Evolutionary conservation across 108 stramenopile genomes (phyloP).

Genomic region (Nitzschia inconspicua): DNA sequence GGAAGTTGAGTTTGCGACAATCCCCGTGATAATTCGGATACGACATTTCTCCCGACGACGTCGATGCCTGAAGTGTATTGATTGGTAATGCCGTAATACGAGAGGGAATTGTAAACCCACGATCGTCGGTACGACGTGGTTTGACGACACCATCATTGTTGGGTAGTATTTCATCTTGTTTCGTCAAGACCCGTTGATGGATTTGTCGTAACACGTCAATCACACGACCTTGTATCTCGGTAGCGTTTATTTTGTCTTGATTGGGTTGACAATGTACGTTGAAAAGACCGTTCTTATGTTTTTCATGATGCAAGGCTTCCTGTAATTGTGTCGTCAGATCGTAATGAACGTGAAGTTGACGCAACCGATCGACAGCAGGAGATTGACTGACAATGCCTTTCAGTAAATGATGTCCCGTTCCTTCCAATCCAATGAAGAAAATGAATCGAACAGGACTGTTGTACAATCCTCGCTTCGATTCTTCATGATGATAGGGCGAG

Average conservation of each 20-base stretch:
- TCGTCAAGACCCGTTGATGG: neutral
- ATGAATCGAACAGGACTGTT: conserved; percentile 16
- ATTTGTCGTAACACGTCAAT: neutral
- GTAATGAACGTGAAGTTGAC: neutral
- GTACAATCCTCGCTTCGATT: too few species aligned
- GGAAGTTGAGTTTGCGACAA: conserved; percentile 16
- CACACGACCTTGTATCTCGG: neutral
- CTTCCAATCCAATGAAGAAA: conserved; percentile 23
- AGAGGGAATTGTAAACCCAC: neutral
- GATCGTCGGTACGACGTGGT: neutral
- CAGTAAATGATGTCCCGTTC: conserved; percentile 27
- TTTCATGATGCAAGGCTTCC: neutral
- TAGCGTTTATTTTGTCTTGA: neutral
- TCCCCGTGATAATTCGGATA: conserved; percentile 19
- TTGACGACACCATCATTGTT: neutral
- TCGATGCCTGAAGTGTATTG: neutral
- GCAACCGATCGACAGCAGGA: neutral
- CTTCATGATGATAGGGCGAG: too few species aligned
- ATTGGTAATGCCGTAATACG: neutral
- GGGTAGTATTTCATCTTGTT: neutral
- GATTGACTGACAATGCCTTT: neutral
- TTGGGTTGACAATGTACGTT: conserved; percentile 10
- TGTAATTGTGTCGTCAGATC: neutral
- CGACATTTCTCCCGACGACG: conserved; percentile 7
- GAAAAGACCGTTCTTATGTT: neutral